Base-by-base conservation (phyloP, 1,284 basidiomycete genomes). In the Puccinia triticina region DNA sequence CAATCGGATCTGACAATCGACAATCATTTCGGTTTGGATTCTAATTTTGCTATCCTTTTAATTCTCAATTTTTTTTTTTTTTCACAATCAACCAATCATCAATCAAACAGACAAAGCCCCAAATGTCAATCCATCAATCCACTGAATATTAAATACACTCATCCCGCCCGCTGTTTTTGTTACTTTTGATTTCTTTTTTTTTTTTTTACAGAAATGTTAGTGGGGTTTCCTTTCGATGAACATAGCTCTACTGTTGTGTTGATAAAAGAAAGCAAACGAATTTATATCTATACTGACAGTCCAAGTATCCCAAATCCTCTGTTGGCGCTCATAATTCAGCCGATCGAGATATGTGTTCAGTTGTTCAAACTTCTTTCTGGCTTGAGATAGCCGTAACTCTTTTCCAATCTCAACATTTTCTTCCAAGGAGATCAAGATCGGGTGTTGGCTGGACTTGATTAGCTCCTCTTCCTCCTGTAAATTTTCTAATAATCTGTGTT, bases 291-390 rank as follows among this genome's bases (percentile, higher is more conserved):
- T 12, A 55, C 78, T 59, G 14, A 80, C 78, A 12, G 53, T 46
- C 67, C 69, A 80, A 37, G 46, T 80, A 71, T 67, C 34, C 78
- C 78, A 80, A 55, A 80, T 72, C 46, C 78, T 55, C 55, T 80
- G 67, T 53, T 80, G 61, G 29, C 66, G 46, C 29, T 80, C 78
- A 1, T 26, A n/a, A 11, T 72, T 29, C 16, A 40, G 48, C 34
- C 53, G 40, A 59, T 40, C 53, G 7, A 80, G 21, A 73, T 57
- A 71, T 0, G n/a, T 29, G 10, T 61, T n/a, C 8, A 72, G 55
- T 18, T 48, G 46, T n/a, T 80, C 78, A 26, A 69, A 69, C 69
- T 73, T 80, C 3, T 72, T 37, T 21, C 43, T 46, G 26, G 78
- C 78, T 59, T 80, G 78, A 43, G 21, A 32, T n/a, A 80, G 37